Conservation (phyloP, 2,329 filamentous ascomycete genomes). For the Kalaharituber pfeilii region DNA sequence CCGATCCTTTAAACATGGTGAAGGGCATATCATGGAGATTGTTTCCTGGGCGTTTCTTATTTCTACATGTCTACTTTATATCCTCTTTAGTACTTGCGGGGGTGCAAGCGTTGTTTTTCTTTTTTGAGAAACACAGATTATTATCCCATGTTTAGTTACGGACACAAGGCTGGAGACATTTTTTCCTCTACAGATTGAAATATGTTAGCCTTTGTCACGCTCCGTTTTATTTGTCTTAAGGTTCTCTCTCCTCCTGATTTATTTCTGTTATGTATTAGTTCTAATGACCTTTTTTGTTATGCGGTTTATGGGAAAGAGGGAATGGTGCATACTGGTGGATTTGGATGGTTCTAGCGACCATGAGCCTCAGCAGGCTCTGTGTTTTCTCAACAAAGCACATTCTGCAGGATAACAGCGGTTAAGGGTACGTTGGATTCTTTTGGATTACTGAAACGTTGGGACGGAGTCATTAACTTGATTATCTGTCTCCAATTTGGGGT, state of each 20-base stretch:
- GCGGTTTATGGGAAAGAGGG: neutral
- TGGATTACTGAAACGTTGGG: neutral
- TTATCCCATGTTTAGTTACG: too few relatives aligned
- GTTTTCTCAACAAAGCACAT: neutral
- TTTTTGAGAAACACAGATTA: constrained; percentile 11
- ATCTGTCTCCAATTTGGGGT: constrained; percentile 1
- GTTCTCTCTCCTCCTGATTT: neutral
- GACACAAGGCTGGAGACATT: too few relatives aligned
- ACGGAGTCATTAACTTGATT: neutral
- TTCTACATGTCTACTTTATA: constrained; percentile 3
- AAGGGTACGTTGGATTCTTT: neutral
- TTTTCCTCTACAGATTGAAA: too few relatives aligned
- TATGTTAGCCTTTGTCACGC: too few relatives aligned
- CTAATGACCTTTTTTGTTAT: neutral
- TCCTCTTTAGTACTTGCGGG: constrained; percentile 1
- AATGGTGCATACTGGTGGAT: too few relatives aligned
- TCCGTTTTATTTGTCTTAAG: too few relatives aligned
- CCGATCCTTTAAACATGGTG: constrained; percentile 3
- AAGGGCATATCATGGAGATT: constrained; percentile 1
- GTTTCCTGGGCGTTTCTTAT: constrained; percentile 9
- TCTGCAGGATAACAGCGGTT: too few relatives aligned
- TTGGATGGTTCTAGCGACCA: too few relatives aligned
- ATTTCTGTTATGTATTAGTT: neutral
- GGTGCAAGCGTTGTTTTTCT: constrained; percentile 3
- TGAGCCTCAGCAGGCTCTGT: too few relatives aligned